Base-by-base conservation (phyloP, 106 monocot species). In the Iris macrosiphon region DNA sequence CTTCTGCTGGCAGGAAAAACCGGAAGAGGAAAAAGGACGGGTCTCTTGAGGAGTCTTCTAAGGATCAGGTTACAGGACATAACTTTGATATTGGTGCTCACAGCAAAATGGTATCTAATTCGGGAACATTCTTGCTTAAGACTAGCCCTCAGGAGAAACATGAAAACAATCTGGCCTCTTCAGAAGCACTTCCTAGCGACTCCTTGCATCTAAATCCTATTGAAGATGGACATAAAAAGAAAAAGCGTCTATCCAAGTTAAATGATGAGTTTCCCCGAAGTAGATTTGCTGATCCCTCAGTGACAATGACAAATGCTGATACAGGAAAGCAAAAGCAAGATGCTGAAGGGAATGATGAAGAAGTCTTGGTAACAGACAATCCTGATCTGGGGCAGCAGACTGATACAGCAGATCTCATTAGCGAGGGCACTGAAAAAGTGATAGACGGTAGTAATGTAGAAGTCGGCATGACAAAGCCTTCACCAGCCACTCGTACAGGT, bases 151-250 rank as follows among this genome's bases (percentile, higher is more conserved):
- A 31, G 30, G 49, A 69, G 29, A 28, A 66, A 4, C 49, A 41
- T 17, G 46, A 53, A 59, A 32, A 41, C 40, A 33, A 34, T 46
- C 35, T 47, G 13, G 47, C 41, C 34, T 16, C 31, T 51, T 33
- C 31, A 31, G 37, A 62, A 62, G 60, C 31, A 22, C 15, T 40
- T 17, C 14, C 15, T 59, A 51, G 20, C 39, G 50, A 39, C 32
- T 15, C 16, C 13, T 58, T 56, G 28, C 24, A 44, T 24, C 37
- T 57, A 33, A 33, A 17, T 40, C 47, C 29, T 28, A 18, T 16
- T 49, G 50, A 54, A 61, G 57, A 68, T 23, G 49, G 55, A n/a
- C 79, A 55, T 54, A 63, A 53, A 64, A 79, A 59, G 47, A 72
- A 55, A 68, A 72, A 59, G 10, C 44, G 27, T 6, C 40, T 57